Percentiles rank a stretch among this genome's conserved stretches.
Evolutionary conservation across 192 early-diverging fungal genomes (phyloP).

Genomic region (Entomortierella parvispora): DNA sequence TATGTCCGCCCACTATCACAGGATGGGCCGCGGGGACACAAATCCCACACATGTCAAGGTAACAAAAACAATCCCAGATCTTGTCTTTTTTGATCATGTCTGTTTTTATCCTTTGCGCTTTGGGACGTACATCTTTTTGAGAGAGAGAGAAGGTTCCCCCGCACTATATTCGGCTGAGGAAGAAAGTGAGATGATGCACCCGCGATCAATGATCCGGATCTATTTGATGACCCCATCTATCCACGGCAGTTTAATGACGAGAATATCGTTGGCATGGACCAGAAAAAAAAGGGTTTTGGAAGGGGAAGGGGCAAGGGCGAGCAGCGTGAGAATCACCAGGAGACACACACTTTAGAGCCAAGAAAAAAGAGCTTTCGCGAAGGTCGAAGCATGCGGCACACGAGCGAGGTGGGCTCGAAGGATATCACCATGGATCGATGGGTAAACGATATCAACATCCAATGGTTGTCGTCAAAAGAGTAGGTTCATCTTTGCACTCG

Average conservation of each 20-base stretch:
- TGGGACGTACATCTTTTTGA: too few relatives aligned
- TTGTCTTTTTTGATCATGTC: conserved; percentile 1
- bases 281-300: conserved; percentile 3
- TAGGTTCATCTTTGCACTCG: too few relatives aligned
- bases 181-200: not conserved
- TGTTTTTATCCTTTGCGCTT: not conserved
- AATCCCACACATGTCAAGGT: conserved; percentile 28
- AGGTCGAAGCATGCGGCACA: too few relatives aligned
- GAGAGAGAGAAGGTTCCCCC: too few relatives aligned
- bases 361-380: too few relatives aligned
- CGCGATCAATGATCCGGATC: not conserved
- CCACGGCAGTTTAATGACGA: not conserved
- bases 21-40: conserved; percentile 44
- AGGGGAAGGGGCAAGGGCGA: conserved; percentile 5
- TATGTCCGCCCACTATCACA: conserved; percentile 15
- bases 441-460: too few relatives aligned
- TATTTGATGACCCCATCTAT: not conserved
- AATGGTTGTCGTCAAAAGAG: too few relatives aligned
- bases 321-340: too few relatives aligned
- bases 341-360: too few relatives aligned
- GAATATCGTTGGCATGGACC: not conserved
- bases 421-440: too few relatives aligned
- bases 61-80: too few relatives aligned
- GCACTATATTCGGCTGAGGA: not conserved
- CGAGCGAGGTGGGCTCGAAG: too few relatives aligned